A percentile compares a stretch with the other conserved stretches of the same genome.
Evolutionary conservation across 1,284 basidiomycete species (phyloP).

Genomic region (Cronartium quercuum): DNA sequence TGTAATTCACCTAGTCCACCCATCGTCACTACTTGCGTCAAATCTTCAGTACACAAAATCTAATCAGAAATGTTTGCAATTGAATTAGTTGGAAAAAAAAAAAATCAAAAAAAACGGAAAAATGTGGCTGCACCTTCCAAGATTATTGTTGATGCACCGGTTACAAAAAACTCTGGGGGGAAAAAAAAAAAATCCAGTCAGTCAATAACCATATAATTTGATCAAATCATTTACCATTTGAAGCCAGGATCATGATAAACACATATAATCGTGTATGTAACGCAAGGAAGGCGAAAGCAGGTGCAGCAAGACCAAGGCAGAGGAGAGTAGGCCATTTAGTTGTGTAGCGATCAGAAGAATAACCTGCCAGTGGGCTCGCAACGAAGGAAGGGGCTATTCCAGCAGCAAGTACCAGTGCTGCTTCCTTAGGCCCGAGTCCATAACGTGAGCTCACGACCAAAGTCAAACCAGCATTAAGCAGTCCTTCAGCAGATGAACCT

Average conservation of each 20-base stretch:
- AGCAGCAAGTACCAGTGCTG: conserved; percentile 14
- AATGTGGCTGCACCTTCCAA: conserved; percentile 16
- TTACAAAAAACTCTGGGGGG: conserved; percentile 16
- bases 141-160: conserved; percentile 10
- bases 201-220: not conserved
- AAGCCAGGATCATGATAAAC: conserved; percentile 19
- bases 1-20: conserved; percentile 7
- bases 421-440: conserved; percentile 7
- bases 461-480: conserved; percentile 20
- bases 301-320: conserved; percentile 9
- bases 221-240: conserved; percentile 1
- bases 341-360: conserved; percentile 11
- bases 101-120: too few relatives aligned
- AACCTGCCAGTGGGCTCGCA: conserved; percentile 19
- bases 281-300: conserved; percentile 14
- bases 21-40: conserved; percentile 21
- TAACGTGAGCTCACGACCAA: not conserved
- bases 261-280: conserved; percentile 13
- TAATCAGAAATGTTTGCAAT: not conserved
- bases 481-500: conserved; percentile 23
- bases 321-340: conserved; percentile 5
- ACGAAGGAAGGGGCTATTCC: conserved; percentile 12
- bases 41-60: conserved; percentile 9
- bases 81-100: not conserved
- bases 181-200: not conserved